Evolutionary conservation across 2,329 filamentous ascomycete species (phyloP).

Genomic region (Neonectria faginata): DNA sequence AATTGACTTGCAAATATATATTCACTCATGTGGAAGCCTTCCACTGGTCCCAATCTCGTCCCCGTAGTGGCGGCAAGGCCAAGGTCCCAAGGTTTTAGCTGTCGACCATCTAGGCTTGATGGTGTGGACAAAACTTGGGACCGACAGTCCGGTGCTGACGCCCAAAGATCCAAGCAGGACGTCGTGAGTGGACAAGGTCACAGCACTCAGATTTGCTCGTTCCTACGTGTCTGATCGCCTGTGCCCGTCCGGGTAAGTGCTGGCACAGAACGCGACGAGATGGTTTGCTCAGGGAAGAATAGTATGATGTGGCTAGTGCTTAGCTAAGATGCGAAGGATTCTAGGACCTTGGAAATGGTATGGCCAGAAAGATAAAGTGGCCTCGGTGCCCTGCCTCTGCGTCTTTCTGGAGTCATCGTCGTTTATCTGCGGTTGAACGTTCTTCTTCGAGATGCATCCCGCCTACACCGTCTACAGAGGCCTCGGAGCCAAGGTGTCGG

Average conservation of each 20-base stretch:
- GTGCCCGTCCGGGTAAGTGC: background rate
- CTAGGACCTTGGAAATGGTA: background rate
- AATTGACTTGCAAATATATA: constrained; percentile 19
- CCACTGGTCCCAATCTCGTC: background rate
- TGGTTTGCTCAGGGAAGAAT: background rate
- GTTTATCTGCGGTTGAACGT: background rate
- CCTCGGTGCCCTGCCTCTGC: background rate
- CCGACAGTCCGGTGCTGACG: background rate
- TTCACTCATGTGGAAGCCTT: background rate
- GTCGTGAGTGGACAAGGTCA: background rate
- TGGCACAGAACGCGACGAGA: background rate
- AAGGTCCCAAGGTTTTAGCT: background rate
- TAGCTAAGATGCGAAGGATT: constrained; percentile 14
- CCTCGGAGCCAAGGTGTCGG: constrained; percentile 12
- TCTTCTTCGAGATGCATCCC: constrained; percentile 13
- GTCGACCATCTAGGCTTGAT: background rate
- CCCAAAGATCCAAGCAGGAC: background rate
- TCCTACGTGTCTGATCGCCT: background rate
- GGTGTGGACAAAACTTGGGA: background rate
- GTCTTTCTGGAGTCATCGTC: background rate
- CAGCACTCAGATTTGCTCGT: background rate
- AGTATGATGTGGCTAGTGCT: constrained; percentile 3
- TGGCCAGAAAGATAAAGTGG: background rate
- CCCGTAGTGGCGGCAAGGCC: background rate
- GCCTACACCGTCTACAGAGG: constrained; percentile 18